Evolutionary conservation across 768 basidiomycete species (phyloP).

Genomic region (Lactarius sanguifluus): DNA sequence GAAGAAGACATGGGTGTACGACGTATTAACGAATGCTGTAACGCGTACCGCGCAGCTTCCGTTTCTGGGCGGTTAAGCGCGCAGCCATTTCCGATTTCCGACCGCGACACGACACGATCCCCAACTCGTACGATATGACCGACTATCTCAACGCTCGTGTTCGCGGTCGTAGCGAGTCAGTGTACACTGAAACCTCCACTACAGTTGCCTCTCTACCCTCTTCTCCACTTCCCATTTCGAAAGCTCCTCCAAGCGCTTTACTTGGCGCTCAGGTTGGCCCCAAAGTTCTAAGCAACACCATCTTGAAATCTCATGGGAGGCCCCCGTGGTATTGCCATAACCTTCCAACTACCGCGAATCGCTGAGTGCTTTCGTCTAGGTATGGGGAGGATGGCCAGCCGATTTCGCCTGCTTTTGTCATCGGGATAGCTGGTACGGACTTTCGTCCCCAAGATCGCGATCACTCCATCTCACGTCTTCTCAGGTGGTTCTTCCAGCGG

Average conservation of each 20-base stretch:
- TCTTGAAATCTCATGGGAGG: slow-evolving; percentile 80
- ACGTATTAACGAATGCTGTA: background rate
- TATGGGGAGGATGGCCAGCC: slow-evolving; percentile 74
- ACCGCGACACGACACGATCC: no score
- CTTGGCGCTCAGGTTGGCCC: slow-evolving; percentile 8
- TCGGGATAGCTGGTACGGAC: slow-evolving; percentile 70
- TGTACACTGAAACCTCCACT: slow-evolving; percentile 11
- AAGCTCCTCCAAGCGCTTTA: slow-evolving; percentile 7
- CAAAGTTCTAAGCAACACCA: slow-evolving; percentile 61
- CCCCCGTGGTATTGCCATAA: slow-evolving; percentile 65
- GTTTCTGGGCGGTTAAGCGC: background rate
- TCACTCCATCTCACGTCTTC: slow-evolving; percentile 10
- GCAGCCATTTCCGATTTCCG: background rate
- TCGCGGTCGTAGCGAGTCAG: slow-evolving; percentile 14
- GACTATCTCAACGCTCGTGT: slow-evolving; percentile 20
- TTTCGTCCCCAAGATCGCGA: background rate
- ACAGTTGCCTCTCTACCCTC: slow-evolving; percentile 19
- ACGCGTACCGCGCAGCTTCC: slow-evolving; percentile 19
- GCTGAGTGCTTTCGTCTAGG: slow-evolving; percentile 43
- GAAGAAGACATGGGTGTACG: slow-evolving; percentile 17
- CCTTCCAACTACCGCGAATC: slow-evolving; percentile 18
- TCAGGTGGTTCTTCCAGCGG: slow-evolving; percentile 81
- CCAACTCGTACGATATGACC: slow-evolving; percentile 6
- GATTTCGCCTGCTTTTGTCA: slow-evolving; percentile 75
- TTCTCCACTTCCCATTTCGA: slow-evolving; percentile 19